Evolutionary conservation across 163 green algal genomes (phyloP), one percentile per base, ranked within the genome.

Genomic region (Chlamydomonas reinhardtii): DNA sequence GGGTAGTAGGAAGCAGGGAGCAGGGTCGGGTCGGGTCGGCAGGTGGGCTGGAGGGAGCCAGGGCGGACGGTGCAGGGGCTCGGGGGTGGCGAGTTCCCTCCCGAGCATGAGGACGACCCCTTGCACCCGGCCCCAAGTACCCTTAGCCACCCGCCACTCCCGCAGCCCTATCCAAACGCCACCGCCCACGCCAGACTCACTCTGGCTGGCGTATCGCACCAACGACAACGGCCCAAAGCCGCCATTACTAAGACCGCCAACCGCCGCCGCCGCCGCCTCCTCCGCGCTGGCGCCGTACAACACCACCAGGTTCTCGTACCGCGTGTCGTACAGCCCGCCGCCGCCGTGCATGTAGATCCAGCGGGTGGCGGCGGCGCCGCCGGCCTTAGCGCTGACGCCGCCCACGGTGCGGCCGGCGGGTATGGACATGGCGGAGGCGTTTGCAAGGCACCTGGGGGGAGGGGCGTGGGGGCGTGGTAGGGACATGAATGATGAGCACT

Each of bases 311-410:
- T 85, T 85, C 37, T 85, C 79, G 32, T 65, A 65, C 79, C 79
- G 79, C 14, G 68, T 77, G 79, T 85, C 79, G 68, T 85, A 85
- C 79, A 85, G 32, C 1, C 79, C 79, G 4, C 79, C 79, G 19
- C 64, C 68, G 48, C 79, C 79, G 66, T 85, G 79, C 66, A 85
- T 64, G 52, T 85, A 85, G 52, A 85, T 15, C 79, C 79, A 85
- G 32, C 68, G 66, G 15, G 39, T 32, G 35, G 37, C 25, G 22
- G 31, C 27, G 12, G 9, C 20, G 72, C 25, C 72, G 39, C 39
- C 24, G 9, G 19, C 32, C 5, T 20, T 72, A n/a, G 24, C 8
- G 65, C 65, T 56, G 14, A 54, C 29, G 31, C 31, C 68, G 31
- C 68, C 32, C 2, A 25, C 68, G 15, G 39, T 73, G 32, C 32